Percentiles rank a stretch among this genome's conserved stretches.
Evolutionary conservation across 2,329 filamentous ascomycete genomes (phyloP).

Genomic region (Alternaria incomplexa): DNA sequence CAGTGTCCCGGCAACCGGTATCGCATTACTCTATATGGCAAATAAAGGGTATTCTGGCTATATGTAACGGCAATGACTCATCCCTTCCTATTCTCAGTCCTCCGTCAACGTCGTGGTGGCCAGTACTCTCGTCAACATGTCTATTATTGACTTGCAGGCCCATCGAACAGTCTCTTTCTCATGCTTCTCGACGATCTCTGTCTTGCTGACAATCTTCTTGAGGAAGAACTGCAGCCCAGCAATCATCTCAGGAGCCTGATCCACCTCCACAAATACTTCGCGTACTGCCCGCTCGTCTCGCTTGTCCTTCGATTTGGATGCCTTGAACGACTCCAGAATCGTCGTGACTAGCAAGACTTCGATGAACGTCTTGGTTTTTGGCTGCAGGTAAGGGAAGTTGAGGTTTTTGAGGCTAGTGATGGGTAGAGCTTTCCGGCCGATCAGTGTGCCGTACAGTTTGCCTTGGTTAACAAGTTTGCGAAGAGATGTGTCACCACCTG

Average conservation of each 20-base stretch:
- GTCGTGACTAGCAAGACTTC: slow-evolving; percentile 80
- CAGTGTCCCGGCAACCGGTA: neutral
- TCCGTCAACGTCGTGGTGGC: slow-evolving; percentile 48
- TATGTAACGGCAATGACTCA: neutral
- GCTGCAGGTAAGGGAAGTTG: slow-evolving; percentile 78
- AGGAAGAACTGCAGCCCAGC: slow-evolving; percentile 81
- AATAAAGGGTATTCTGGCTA: slow-evolving; percentile 3
- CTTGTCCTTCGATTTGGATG: slow-evolving; percentile 49
- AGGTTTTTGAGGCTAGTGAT: slow-evolving; percentile 71
- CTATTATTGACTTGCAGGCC: slow-evolving; percentile 50
- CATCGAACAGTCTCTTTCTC: slow-evolving; percentile 60
- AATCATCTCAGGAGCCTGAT: slow-evolving; percentile 70
- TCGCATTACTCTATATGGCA: slow-evolving; percentile 6
- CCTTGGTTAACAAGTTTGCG: slow-evolving; percentile 71
- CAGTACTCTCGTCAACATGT: slow-evolving; percentile 45
- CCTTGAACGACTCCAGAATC: slow-evolving; percentile 69
- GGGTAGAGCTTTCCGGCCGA: slow-evolving; percentile 64
- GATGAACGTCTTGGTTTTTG: slow-evolving; percentile 77
- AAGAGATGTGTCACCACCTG: slow-evolving; percentile 56
- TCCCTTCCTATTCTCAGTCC: slow-evolving; percentile 27
- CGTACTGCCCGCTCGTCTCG: slow-evolving; percentile 65
- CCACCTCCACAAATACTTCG: slow-evolving; percentile 70
- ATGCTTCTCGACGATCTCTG: slow-evolving; percentile 57
- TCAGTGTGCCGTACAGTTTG: slow-evolving; percentile 68
- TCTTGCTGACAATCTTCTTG: slow-evolving; percentile 73